A percentile compares a stretch with the other conserved stretches of the same genome.
Evolutionary conservation across 495 filamentous ascomycete genomes (phyloP).

Genomic region (Lichenothelia convexa): DNA sequence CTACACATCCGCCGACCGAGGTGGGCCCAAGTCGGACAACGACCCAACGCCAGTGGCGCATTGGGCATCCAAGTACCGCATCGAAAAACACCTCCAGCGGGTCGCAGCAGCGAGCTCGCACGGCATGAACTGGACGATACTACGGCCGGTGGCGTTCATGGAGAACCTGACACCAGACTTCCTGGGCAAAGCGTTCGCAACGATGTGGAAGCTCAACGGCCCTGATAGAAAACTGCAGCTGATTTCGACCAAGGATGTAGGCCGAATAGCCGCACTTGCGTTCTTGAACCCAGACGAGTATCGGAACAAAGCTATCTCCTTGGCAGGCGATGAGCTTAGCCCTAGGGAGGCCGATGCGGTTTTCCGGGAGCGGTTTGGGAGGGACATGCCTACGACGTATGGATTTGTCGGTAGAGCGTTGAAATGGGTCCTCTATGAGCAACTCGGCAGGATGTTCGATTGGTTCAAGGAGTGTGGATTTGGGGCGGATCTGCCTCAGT

Average conservation of each 20-base stretch:
- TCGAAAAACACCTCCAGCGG: slow-evolving; percentile 7
- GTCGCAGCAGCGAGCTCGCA: slow-evolving; percentile 1
- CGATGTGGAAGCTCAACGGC: slow-evolving; percentile 10
- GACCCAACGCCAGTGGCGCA: slow-evolving; percentile 10
- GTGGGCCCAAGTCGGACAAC: slow-evolving; percentile 7
- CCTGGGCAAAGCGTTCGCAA: slow-evolving; percentile 9
- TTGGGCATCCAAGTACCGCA: slow-evolving; percentile 9
- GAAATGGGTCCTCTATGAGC: slow-evolving; percentile 5
- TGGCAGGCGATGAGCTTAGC: slow-evolving; percentile 10
- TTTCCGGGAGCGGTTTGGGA: slow-evolving; percentile 9
- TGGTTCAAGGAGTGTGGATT: slow-evolving; percentile 8
- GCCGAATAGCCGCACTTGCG: slow-evolving; percentile 19
- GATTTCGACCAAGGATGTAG: slow-evolving; percentile 22
- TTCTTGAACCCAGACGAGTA: slow-evolving; percentile 10
- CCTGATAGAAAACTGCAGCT: slow-evolving; percentile 7
- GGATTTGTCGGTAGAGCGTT: slow-evolving; percentile 4
- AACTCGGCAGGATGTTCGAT: slow-evolving; percentile 11
- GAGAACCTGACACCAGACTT: slow-evolving; percentile 22
- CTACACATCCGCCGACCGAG: slow-evolving; percentile 11
- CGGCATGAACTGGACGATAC: slow-evolving; percentile 12
- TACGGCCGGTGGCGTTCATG: slow-evolving; percentile 26
- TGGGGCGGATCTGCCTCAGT: slow-evolving; percentile 4
- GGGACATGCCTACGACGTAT: slow-evolving; percentile 9
- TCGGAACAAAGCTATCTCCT: slow-evolving; percentile 8
- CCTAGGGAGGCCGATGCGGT: slow-evolving; percentile 5